Percentiles rank a stretch among this genome's conserved stretches.
Evolutionary conservation across 768 basidiomycete species (phyloP).

Genomic region (Clitopilus passeckerianus): DNA sequence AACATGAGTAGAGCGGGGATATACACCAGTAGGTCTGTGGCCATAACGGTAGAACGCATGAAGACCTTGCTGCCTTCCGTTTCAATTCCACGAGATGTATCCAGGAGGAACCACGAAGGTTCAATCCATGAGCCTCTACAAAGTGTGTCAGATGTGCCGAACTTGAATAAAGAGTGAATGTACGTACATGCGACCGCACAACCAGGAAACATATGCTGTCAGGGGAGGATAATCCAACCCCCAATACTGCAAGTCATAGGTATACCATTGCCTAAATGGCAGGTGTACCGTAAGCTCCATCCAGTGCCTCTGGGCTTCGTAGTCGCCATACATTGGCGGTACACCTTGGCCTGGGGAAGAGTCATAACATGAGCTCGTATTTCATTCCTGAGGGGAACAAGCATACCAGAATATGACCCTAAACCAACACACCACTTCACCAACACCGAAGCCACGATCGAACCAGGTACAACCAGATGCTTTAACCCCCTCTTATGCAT

Average conservation of each 20-base stretch:
- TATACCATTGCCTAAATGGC: constrained; percentile 79
- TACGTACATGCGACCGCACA: constrained; percentile 72
- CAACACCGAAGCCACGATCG: constrained; percentile 47
- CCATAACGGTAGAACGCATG: constrained; percentile 76
- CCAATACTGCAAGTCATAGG: constrained; percentile 87
- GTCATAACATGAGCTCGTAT: background rate
- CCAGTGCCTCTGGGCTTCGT: constrained; percentile 94
- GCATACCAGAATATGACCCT: constrained; percentile 79
- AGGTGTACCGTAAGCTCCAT: constrained; percentile 86
- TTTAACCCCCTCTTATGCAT: constrained; percentile 68
- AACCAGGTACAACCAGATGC: constrained; percentile 51
- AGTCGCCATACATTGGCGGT: constrained; percentile 88
- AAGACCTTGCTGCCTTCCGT: constrained; percentile 60
- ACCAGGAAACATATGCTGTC: constrained; percentile 86
- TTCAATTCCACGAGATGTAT: constrained; percentile 69
- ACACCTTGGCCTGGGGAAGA: constrained; percentile 48
- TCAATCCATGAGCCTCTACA: constrained; percentile 27
- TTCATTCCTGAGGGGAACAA: background rate
- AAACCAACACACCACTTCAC: constrained; percentile 70
- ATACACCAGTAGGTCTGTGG: constrained; percentile 68
- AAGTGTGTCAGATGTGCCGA: constrained; percentile 13
- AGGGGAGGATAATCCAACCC: constrained; percentile 93
- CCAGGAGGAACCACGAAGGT: constrained; percentile 67
- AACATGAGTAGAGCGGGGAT: constrained; percentile 70
- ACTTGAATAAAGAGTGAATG: background rate